These are phyloP conservation scores for Hyphodiscus sp. DNA, from an alignment of 2,329 filamentous ascomycete genomes.

Conservation along the genomic window DNA sequence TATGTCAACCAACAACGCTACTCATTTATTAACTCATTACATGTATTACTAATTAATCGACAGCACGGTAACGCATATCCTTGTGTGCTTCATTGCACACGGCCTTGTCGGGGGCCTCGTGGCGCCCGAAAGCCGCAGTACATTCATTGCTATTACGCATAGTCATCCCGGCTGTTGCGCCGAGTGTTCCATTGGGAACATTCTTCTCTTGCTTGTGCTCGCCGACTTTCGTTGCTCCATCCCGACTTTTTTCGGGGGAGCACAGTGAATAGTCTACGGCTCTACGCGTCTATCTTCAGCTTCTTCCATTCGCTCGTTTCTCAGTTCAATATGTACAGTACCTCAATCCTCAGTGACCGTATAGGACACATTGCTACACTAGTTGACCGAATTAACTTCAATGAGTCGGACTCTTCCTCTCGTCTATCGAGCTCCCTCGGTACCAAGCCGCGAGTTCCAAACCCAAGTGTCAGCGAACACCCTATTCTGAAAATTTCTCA, in stretches of 20 bases:
- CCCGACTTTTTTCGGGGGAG: slow-evolving; percentile 13
- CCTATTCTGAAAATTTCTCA: background rate
- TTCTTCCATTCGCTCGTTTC: slow-evolving; percentile 20
- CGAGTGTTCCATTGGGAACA: slow-evolving; percentile 2
- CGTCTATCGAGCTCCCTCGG: background rate
- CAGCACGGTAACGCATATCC: slow-evolving; percentile 1
- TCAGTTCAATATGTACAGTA: slow-evolving; percentile 7
- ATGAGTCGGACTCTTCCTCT: slow-evolving; percentile 12
- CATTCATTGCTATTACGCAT: slow-evolving; percentile 12
- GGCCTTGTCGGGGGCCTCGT: slow-evolving; percentile 1
- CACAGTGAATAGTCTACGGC: slow-evolving; percentile 21
- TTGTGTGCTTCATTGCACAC: background rate
- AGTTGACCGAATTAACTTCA: slow-evolving; percentile 1
- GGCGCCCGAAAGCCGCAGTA: slow-evolving; percentile 3
- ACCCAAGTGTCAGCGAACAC: background rate
- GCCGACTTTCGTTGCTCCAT: slow-evolving; percentile 13
- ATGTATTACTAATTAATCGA: slow-evolving; percentile 18
- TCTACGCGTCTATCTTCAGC: slow-evolving; percentile 21
- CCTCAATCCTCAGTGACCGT: slow-evolving; percentile 3
- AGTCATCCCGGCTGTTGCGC: background rate
- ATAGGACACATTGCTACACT: background rate
- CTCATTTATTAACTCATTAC: background rate
- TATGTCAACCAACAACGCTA: slow-evolving; percentile 9
- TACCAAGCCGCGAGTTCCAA: background rate
- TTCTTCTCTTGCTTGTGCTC: slow-evolving; percentile 5